A percentile compares a stretch with the other conserved stretches of the same genome.
phyloP scores from a whole-genome alignment of 176 grass and related monocot species.

The Eragrostis nindensis region DNA sequence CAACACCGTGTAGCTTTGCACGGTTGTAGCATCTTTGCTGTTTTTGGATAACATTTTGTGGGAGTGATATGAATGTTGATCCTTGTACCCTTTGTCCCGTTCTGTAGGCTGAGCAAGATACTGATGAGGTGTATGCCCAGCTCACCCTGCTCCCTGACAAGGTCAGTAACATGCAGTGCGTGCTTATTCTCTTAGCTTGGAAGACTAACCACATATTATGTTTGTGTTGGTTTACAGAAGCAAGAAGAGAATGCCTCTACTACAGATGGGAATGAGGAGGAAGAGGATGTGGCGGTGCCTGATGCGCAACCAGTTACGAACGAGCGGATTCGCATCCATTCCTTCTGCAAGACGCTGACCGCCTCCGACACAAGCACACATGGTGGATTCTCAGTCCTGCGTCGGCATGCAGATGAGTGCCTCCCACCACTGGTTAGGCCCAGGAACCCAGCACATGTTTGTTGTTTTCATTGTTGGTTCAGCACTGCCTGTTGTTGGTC shows the following conservation, averaged over 20 bases:
- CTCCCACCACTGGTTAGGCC: conserved; percentile 75
- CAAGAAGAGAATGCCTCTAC: conserved; percentile 54
- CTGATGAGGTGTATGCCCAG: conserved; percentile 93
- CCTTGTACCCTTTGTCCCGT: conserved; percentile 13
- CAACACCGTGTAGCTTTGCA: neutral
- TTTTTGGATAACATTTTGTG: neutral
- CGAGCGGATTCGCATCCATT: conserved; percentile 55
- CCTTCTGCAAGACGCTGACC: conserved; percentile 96
- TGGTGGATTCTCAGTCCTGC: conserved; percentile 89
- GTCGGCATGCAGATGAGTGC: conserved; percentile 88
- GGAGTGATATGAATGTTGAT: conserved; percentile 1
- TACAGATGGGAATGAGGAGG: conserved; percentile 48
- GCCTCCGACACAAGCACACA: conserved; percentile 94
- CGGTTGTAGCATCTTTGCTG: conserved; percentile 22
- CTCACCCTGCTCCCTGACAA: conserved; percentile 84
- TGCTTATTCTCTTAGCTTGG: neutral
- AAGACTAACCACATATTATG: neutral
- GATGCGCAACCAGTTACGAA: conserved; percentile 12
- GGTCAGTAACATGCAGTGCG: conserved; percentile 38
- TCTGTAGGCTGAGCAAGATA: conserved; percentile 80
- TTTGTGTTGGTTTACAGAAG: conserved; percentile 41
- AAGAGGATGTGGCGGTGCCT: conserved; percentile 37
- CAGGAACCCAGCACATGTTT: neutral
- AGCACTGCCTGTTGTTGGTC: conserved; percentile 2
- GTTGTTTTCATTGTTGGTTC: conserved; percentile 2